A percentile compares a stretch with the other conserved stretches of the same genome.
phyloP scores from a whole-genome alignment of 202 grass and related monocot genomes.

The Brachypodium distachyon region DNA sequence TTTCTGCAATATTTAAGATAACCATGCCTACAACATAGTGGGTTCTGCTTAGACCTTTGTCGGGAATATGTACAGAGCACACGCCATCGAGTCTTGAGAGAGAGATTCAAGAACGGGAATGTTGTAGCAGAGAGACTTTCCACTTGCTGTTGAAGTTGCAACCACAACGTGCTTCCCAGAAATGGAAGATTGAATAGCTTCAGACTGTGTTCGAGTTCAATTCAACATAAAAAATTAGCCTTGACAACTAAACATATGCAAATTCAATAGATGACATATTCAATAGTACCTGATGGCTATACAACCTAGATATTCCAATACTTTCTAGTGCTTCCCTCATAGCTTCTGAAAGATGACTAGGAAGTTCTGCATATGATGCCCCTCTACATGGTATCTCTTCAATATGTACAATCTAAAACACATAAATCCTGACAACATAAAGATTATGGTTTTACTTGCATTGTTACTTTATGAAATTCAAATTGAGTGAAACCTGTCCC shows the following conservation, averaged over 20 bases:
- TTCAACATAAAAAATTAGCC: constrained; percentile 21
- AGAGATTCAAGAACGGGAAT: constrained; percentile 86
- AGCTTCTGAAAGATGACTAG: constrained; percentile 44
- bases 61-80: constrained; percentile 93
- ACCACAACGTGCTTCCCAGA: constrained; percentile 69
- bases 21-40: constrained; percentile 5
- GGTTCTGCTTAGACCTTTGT: constrained; percentile 57
- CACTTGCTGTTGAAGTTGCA: constrained; percentile 93
- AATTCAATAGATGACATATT: background rate
- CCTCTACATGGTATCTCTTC: constrained; percentile 61
- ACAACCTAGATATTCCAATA: constrained; percentile 75
- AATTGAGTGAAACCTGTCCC: constrained; percentile 51
- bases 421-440: background rate
- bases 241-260: background rate
- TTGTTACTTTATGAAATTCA: background rate
- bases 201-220: constrained; percentile 44
- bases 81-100: constrained; percentile 41
- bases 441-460: background rate
- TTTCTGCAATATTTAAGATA: background rate
- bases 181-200: constrained; percentile 60
- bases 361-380: constrained; percentile 55
- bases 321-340: constrained; percentile 49
- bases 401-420: constrained; percentile 74
- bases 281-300: constrained; percentile 72
- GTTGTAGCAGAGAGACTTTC: constrained; percentile 97